Conservation (phyloP, 495 filamentous ascomycete genomes). For the Trichoderma reesei region DNA sequence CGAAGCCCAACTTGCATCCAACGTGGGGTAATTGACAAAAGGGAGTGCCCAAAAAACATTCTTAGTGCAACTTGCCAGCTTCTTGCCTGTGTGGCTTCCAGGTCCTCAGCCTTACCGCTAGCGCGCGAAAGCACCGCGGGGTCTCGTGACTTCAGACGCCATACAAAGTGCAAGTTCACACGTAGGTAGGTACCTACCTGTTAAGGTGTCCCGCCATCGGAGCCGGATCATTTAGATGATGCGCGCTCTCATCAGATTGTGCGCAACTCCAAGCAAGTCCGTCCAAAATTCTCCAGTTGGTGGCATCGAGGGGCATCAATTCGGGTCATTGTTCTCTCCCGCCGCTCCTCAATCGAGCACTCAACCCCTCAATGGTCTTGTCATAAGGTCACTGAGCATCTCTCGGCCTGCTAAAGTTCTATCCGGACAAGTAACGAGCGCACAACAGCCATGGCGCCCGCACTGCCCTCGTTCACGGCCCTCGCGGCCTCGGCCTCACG, state of each 20-base stretch:
- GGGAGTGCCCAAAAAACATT: background rate
- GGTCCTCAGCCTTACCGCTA: slow-evolving; percentile 5
- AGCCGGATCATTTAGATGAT: background rate
- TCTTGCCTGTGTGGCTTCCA: background rate
- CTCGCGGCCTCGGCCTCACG: background rate
- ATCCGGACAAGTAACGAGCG: background rate
- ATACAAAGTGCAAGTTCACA: too few relatives aligned
- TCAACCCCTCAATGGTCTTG: background rate
- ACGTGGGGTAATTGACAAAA: background rate
- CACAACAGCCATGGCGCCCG: background rate
- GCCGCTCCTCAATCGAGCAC: background rate
- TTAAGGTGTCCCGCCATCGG: background rate
- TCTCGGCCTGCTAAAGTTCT: background rate
- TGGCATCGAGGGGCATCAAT: background rate
- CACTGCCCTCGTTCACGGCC: background rate
- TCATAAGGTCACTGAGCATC: background rate
- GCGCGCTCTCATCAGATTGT: background rate
- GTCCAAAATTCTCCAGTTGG: background rate
- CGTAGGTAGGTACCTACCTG: too few relatives aligned
- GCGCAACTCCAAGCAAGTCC: background rate
- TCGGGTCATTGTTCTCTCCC: background rate
- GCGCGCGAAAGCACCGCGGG: background rate
- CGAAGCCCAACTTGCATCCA: background rate
- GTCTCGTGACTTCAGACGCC: background rate
- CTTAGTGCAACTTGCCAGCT: background rate